Base-by-base conservation (phyloP, 768 basidiomycete species). In the Sporobolomyces phaffii region DNA sequence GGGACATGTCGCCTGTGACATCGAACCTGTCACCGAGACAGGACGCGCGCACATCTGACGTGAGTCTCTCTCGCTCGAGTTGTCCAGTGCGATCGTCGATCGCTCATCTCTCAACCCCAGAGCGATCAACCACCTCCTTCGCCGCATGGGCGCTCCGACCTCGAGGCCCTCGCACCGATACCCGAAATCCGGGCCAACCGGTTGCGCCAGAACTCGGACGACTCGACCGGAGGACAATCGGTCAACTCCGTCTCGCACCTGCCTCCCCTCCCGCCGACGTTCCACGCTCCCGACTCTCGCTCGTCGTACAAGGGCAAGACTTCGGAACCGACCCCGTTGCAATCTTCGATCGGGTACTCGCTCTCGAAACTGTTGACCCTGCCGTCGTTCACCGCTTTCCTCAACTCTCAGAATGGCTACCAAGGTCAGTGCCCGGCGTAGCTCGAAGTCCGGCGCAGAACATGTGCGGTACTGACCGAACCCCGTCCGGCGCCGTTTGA, bases 331-430 rank as follows among this genome's bases (percentile, higher is more conserved):
- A 33, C 64, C 10, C 24, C 56, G 11, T 24, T 51, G 17, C 64
- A 65, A n/a, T 24, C 9, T n/a, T 50, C 47, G 36, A 64, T 65
- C 56, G 31, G 56, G 24, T 65, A 36, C 34, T 61, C 65, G 24
- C 22, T 62, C 17, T 56, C 54, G 31, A 47, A 43, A 29, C 34
- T 67, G 0, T 45, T 67, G 36, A 61, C 53, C n/a, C 38, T 58
- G 13, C 18, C 52, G 3, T 15, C 36, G 15, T 62, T 67, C 54
- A 34, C 40, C 13, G 22, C 43, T 1, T 56, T 61, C 26, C 53
- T 62, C 14, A 9, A 17, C 6, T 3, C 41, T 34, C 60, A 47
- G 13, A 14, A 24, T 14, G 59, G 48, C 22, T 50, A 58, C 56
- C 41, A 45, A 45, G 54, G 54, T 56, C 5, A 17, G 54, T 26